Conservation (phyloP, 306 rosid genomes). For the Cyclanthera cordifolia region DNA sequence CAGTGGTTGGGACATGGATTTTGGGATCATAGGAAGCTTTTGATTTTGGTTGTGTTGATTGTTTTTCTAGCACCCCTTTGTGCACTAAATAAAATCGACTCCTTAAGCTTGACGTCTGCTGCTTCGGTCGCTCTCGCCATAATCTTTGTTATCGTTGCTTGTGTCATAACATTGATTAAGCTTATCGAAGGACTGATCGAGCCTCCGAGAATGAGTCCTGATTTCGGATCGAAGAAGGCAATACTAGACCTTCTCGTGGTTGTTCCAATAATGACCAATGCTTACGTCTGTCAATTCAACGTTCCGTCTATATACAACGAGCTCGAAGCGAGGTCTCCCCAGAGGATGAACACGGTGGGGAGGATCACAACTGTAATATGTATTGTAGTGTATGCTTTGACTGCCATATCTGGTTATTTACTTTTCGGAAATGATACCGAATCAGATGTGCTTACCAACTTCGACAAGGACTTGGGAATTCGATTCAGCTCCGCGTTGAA, state of each 20-base stretch:
- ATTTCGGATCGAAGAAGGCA: slow-evolving; percentile 54
- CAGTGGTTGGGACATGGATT: slow-evolving; percentile 72
- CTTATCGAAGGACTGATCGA: slow-evolving; percentile 49
- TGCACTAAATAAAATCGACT: slow-evolving; percentile 77
- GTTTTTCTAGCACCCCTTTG: slow-evolving; percentile 84
- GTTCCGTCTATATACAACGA: slow-evolving; percentile 84
- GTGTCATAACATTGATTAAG: slow-evolving; percentile 49
- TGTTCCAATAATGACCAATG: slow-evolving; percentile 87
- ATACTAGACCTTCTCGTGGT: slow-evolving; percentile 90
- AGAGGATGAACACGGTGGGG: slow-evolving; percentile 79
- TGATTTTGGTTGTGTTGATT: slow-evolving; percentile 52
- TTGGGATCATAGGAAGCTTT: slow-evolving; percentile 88
- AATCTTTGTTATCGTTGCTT: slow-evolving; percentile 63
- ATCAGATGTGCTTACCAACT: slow-evolving; percentile 74
- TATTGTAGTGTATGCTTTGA: slow-evolving; percentile 55
- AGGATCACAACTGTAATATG: slow-evolving; percentile 76
- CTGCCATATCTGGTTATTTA: slow-evolving; percentile 70
- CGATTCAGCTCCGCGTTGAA: slow-evolving; percentile 62
- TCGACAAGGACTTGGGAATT: slow-evolving; percentile 71
- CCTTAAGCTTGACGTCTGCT: slow-evolving; percentile 88
- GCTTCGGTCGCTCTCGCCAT: slow-evolving; percentile 89
- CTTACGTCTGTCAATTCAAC: slow-evolving; percentile 79
- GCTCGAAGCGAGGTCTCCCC: slow-evolving; percentile 64
- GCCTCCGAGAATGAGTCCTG: slow-evolving; percentile 68
- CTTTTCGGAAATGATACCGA: slow-evolving; percentile 78